These are phyloP conservation scores for Halophytophthora batemanensis DNA, from an alignment of 352 stramenopile genomes.

Conservation along the genomic window DNA sequence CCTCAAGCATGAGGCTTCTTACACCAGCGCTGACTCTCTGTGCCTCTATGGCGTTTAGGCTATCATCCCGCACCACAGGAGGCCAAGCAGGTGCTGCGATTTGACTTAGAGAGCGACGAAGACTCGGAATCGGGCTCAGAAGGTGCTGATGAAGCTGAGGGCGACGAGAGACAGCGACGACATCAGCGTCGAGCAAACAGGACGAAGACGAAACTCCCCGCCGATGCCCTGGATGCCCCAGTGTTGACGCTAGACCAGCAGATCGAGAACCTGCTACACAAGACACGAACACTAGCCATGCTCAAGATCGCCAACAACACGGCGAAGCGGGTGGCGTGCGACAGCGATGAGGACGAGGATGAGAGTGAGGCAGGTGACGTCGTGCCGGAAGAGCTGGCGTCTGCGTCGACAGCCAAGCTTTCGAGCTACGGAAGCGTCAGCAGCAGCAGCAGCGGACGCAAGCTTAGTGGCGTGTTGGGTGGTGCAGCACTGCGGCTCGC, in stretches of 20 bases:
- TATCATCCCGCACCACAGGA: slow-evolving; percentile 42
- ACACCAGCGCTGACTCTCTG: neutral
- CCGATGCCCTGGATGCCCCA: neutral
- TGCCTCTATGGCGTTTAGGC: slow-evolving; percentile 18
- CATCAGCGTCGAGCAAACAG: slow-evolving; percentile 4
- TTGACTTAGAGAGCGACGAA: slow-evolving; percentile 44
- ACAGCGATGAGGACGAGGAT: slow-evolving; percentile 40
- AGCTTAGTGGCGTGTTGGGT: slow-evolving; percentile 14
- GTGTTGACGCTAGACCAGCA: slow-evolving; percentile 58
- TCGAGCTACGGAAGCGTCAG: slow-evolving; percentile 31
- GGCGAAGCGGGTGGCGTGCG: slow-evolving; percentile 48
- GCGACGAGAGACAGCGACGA: slow-evolving; percentile 9
- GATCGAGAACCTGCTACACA: slow-evolving; percentile 62
- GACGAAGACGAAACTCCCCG: slow-evolving; percentile 1
- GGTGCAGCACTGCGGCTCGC: slow-evolving; percentile 48
- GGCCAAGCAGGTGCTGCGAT: slow-evolving; percentile 40
- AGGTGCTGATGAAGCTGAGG: slow-evolving; percentile 1
- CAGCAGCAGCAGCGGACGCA: slow-evolving; percentile 37
- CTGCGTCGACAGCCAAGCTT: slow-evolving; percentile 11
- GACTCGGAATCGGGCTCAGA: slow-evolving; percentile 10
- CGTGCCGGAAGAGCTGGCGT: slow-evolving; percentile 25
- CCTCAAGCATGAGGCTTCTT: neutral
- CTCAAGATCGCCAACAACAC: slow-evolving; percentile 77
- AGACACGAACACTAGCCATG: slow-evolving; percentile 61
- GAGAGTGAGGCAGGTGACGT: slow-evolving; percentile 32